Evolutionary conservation across 805 yeast genomes (phyloP).

Genomic region (Tetrapisispora iriomotensis): DNA sequence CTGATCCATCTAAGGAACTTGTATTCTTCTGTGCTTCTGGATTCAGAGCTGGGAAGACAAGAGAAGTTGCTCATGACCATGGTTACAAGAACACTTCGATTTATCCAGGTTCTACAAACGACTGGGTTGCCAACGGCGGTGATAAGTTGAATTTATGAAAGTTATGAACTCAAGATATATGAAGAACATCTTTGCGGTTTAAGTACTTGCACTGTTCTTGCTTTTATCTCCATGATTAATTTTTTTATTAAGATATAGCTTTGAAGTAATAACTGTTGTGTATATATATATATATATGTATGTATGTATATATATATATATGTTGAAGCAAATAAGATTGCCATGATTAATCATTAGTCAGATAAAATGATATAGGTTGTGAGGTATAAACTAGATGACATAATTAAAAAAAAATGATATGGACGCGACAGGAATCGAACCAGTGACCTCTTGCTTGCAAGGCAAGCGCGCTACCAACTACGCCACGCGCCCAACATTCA

Average conservation of each 20-base stretch:
- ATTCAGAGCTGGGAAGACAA: constrained; percentile 72
- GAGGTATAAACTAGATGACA: not conserved
- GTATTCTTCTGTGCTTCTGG: constrained; percentile 84
- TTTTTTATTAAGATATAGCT: no score
- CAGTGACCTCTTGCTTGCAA: constrained; percentile 72
- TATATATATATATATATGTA: not conserved
- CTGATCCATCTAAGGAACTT: constrained; percentile 49
- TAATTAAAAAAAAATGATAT: constrained; percentile 16
- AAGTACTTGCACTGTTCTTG: no score
- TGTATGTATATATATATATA: constrained; percentile 1
- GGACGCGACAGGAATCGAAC: constrained; percentile 76
- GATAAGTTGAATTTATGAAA: constrained; percentile 13
- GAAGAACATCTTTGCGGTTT: not conserved
- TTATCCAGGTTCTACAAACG: constrained; percentile 74
- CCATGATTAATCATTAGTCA: no score
- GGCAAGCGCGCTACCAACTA: constrained; percentile 77
- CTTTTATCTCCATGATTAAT: no score
- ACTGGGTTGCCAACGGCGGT: constrained; percentile 46
- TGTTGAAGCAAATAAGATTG: not conserved
- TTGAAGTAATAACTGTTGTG: no score
- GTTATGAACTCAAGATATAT: not conserved
- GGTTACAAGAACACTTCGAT: constrained; percentile 71
- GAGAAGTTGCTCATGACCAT: constrained; percentile 70
- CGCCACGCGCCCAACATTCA: constrained; percentile 64
- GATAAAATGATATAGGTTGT: not conserved